These are phyloP conservation scores for Chenopodium quinoa DNA, from an alignment of 148 eudicot species.

Conservation along the genomic window DNA sequence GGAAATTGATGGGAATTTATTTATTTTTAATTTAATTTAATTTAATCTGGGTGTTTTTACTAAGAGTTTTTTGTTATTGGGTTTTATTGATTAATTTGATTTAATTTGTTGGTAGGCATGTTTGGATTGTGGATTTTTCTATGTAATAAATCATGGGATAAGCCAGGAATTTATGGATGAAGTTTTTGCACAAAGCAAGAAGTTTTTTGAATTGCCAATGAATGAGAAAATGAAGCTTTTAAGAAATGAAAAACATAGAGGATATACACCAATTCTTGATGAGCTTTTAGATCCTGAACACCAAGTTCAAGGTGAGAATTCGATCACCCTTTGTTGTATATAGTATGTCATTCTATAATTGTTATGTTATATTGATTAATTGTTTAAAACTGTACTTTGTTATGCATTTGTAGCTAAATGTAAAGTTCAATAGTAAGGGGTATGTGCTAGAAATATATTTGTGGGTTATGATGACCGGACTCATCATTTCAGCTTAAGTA, in stretches of 20 bases:
- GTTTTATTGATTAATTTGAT: not conserved
- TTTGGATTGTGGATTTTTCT: conserved; percentile 90
- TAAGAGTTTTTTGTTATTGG: not conserved
- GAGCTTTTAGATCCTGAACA: conserved; percentile 75
- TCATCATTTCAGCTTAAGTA: not conserved
- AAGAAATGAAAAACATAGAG: conserved; percentile 76
- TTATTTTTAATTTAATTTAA: not conserved
- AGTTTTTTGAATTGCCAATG: conserved; percentile 66
- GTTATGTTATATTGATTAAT: not conserved
- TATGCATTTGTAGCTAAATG: not conserved
- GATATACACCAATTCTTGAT: conserved; percentile 85
- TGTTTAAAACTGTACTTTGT: not conserved
- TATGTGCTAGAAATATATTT: not conserved
- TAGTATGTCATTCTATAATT: not conserved
- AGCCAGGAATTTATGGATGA: conserved; percentile 80
- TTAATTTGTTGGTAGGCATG: conserved; percentile 59
- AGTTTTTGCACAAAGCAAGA: conserved; percentile 76
- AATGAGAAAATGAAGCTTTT: conserved; percentile 83
- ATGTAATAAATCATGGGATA: conserved; percentile 88
- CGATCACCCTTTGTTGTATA: not conserved
- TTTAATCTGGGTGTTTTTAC: not conserved
- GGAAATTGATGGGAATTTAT: not conserved
- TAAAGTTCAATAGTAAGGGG: too few species aligned
- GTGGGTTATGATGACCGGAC: too few species aligned
- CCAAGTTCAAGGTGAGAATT: conserved; percentile 63